These are phyloP conservation scores for Solanum sitiens DNA, from an alignment of 257 asterid genomes.

Conservation along the genomic window DNA sequence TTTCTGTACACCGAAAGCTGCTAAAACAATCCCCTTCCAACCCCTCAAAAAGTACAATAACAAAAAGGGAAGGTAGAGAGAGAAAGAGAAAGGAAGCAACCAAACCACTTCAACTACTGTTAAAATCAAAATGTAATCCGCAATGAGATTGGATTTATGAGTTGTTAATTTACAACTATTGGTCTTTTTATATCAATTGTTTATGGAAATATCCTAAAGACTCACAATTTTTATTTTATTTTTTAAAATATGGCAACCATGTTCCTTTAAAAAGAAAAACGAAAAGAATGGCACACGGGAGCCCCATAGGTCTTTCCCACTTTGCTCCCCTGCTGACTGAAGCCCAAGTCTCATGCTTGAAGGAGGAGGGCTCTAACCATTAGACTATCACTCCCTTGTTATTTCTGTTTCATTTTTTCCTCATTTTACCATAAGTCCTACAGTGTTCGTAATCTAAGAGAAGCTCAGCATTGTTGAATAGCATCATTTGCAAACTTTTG, in stretches of 20 bases:
- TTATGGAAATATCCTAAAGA: not conserved
- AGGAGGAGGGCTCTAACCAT: not conserved
- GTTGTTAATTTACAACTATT: not conserved
- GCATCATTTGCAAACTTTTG: not conserved
- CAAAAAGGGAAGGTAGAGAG: not conserved
- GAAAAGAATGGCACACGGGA: not conserved
- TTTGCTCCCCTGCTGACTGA: not conserved
- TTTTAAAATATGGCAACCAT: not conserved
- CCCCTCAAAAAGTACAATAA: not conserved
- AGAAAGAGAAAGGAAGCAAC: not conserved
- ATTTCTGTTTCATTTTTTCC: not conserved
- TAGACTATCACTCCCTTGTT: not conserved
- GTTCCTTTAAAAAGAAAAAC: not conserved
- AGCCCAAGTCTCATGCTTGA: not conserved
- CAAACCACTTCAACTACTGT: not conserved
- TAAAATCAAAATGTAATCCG: not conserved
- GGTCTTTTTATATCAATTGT: not conserved
- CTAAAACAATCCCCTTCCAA: not conserved
- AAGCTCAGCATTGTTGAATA: not conserved
- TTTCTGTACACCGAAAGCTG: not conserved
- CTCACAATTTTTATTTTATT: not conserved
- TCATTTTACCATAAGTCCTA: not conserved
- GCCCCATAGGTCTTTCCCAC: not conserved
- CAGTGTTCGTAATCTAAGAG: not conserved
- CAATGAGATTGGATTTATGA: not conserved